Evolutionary conservation across 148 eudicot species (phyloP).

Genomic region (Fagopyrum esculentum): DNA sequence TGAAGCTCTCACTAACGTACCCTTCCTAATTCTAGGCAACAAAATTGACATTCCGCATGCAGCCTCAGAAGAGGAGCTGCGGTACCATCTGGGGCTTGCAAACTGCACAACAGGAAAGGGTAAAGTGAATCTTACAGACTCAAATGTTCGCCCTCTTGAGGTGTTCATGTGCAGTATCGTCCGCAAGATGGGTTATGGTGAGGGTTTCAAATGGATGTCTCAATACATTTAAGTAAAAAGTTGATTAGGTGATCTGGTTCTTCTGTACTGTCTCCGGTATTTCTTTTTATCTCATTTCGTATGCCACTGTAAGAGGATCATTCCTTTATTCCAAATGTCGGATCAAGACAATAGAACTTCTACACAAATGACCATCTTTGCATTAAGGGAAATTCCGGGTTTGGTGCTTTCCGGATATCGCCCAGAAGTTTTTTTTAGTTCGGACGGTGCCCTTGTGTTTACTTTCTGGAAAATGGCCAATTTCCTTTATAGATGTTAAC

Average conservation of each 20-base stretch:
- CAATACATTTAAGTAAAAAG: slow-evolving; percentile 29
- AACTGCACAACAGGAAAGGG: slow-evolving; percentile 46
- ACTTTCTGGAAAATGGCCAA: too few species aligned
- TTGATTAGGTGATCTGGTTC: not conserved
- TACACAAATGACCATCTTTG: not conserved
- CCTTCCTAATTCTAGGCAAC: slow-evolving; percentile 42
- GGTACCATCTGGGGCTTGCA: slow-evolving; percentile 24
- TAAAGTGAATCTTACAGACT: slow-evolving; percentile 23
- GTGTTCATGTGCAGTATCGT: slow-evolving; percentile 49
- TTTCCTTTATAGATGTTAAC: too few species aligned
- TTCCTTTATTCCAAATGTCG: not conserved
- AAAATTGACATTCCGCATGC: slow-evolving; percentile 48
- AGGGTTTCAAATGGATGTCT: slow-evolving; percentile 42
- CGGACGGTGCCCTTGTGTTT: too few species aligned
- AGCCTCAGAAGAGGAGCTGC: slow-evolving; percentile 40
- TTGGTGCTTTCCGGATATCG: too few species aligned
- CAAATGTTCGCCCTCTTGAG: slow-evolving; percentile 37
- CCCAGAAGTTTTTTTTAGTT: too few species aligned
- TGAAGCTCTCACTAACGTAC: slow-evolving; percentile 28
- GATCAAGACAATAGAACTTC: slow-evolving; percentile 1
- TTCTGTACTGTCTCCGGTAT: not conserved
- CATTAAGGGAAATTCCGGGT: too few species aligned
- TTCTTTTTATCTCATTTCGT: not conserved
- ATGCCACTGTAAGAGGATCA: not conserved
- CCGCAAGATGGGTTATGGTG: slow-evolving; percentile 49